Evolutionary conservation across 208 protist species (phyloP).

Genomic region (Phytomonas francai): DNA sequence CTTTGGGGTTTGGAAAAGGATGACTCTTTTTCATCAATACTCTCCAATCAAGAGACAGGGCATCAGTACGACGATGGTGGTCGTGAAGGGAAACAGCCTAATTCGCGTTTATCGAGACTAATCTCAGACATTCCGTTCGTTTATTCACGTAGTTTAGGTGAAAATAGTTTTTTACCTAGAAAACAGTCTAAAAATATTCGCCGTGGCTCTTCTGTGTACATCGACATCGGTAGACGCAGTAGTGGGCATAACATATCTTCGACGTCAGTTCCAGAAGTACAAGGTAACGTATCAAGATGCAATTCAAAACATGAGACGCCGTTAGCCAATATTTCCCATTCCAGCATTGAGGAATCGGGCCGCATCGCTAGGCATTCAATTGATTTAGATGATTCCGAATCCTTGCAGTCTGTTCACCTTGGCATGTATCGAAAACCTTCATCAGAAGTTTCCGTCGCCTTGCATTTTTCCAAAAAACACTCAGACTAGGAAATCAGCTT

Average conservation of each 20-base stretch:
- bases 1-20: not conserved
- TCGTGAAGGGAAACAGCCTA: not conserved
- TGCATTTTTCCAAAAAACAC: not conserved
- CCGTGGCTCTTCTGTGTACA: not conserved
- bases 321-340: not conserved
- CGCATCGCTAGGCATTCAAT: not conserved
- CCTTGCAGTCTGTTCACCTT: not conserved
- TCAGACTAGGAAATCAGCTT: not conserved
- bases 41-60: not conserved
- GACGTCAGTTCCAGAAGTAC: not conserved
- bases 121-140: not conserved
- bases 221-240: not conserved
- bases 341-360: not conserved
- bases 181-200: not conserved
- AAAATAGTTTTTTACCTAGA: not conserved
- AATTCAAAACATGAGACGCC: not conserved
- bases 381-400: no score
- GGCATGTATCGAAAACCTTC: not conserved
- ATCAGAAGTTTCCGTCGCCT: not conserved
- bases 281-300: not conserved
- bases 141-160: not conserved
- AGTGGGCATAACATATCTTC: not conserved
- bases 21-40: not conserved
- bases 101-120: not conserved
- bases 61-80: not conserved